Base-by-base conservation (phyloP, 495 filamentous ascomycete genomes). In the Talaromyces proteolyticus region DNA sequence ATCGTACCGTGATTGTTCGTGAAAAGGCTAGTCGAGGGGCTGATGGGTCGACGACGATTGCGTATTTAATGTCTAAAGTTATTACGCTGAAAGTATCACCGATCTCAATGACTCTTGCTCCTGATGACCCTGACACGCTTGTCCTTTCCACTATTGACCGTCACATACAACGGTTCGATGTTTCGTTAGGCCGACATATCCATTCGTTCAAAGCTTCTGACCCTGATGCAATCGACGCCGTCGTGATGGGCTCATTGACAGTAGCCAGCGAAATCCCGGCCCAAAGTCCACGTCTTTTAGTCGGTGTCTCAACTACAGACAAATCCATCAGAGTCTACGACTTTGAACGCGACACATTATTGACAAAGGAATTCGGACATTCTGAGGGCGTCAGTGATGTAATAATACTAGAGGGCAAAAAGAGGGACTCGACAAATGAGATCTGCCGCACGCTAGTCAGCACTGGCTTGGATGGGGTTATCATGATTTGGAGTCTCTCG, bases 301-400 rank as follows among this genome's bases (percentile, higher is more conserved):
- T 91, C 21, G 93, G 88, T 17, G 75, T 94, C 20, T 96, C 94
- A 6, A 89, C 87, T 54, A 94, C 87, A 3, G 93, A 98, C 63
- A 97, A 96, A 60, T 96, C 93, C 6, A 84, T 98, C 50, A 76
- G 93, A 18, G 68, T 97, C 3, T 97, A 98, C 61, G 87, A 94
- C 53, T 70, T 82, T 14, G 82, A 86, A 41, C 77, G 78, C 37
- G 92, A 91, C 12, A 62, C 71, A 20, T 82, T 98, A 53, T 68
- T 96, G 46, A 85, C 88, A 21, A 83, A 88, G 34, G 93, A 95
- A 64, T 95, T 89, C 76, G 94, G 93, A 12, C 93, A 98, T 60
- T 94, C 89, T 0, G 91, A 95, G 59, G 86, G 89, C 38, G 84
- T 97, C 38, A 93, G 88, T 38, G 91, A 86, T 59, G 77, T 91